These are phyloP conservation scores for Cordyceps tenuipes DNA, from an alignment of 2,329 filamentous ascomycete genomes.

Conservation along the genomic window DNA sequence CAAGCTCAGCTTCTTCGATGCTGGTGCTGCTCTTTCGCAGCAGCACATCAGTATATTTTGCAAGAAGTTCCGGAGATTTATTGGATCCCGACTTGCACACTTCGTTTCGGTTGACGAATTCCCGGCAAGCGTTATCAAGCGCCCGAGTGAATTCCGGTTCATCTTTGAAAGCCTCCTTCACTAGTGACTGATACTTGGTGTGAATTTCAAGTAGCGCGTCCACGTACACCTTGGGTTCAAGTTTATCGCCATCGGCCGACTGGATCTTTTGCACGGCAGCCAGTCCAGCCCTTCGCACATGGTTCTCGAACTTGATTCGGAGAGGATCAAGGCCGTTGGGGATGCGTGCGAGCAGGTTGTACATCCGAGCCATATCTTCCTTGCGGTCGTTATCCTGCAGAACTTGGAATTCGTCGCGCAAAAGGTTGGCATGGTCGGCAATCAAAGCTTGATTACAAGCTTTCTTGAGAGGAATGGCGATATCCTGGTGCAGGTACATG, in stretches of 20 bases:
- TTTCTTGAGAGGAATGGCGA: slow-evolving; percentile 74
- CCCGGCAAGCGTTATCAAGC: slow-evolving; percentile 90
- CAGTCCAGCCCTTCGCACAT: slow-evolving; percentile 84
- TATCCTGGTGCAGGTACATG: slow-evolving; percentile 87
- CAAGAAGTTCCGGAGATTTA: slow-evolving; percentile 87
- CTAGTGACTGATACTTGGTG: slow-evolving; percentile 82
- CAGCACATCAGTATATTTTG: slow-evolving; percentile 89
- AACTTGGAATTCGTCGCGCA: slow-evolving; percentile 92
- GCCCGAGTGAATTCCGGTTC: slow-evolving; percentile 96
- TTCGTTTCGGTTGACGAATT: slow-evolving; percentile 97
- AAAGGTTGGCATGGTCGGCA: slow-evolving; percentile 72
- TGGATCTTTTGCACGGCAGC: slow-evolving; percentile 87
- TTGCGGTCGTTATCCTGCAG: slow-evolving; percentile 90
- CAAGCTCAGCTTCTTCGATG: slow-evolving; percentile 87
- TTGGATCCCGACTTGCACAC: slow-evolving; percentile 91
- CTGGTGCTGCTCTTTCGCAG: slow-evolving; percentile 89
- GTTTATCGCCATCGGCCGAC: slow-evolving; percentile 71
- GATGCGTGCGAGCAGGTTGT: slow-evolving; percentile 80
- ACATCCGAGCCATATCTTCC: slow-evolving; percentile 95
- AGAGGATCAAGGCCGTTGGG: slow-evolving; percentile 86
- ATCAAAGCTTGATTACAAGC: slow-evolving; percentile 86
- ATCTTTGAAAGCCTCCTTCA: slow-evolving; percentile 86
- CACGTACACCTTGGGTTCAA: slow-evolving; percentile 95
- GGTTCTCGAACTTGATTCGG: slow-evolving; percentile 77
- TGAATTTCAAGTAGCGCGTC: slow-evolving; percentile 92